Evolutionary conservation across 2,329 filamentous ascomycete genomes (phyloP).

Genomic region (Beauveria pseudobassiana): DNA sequence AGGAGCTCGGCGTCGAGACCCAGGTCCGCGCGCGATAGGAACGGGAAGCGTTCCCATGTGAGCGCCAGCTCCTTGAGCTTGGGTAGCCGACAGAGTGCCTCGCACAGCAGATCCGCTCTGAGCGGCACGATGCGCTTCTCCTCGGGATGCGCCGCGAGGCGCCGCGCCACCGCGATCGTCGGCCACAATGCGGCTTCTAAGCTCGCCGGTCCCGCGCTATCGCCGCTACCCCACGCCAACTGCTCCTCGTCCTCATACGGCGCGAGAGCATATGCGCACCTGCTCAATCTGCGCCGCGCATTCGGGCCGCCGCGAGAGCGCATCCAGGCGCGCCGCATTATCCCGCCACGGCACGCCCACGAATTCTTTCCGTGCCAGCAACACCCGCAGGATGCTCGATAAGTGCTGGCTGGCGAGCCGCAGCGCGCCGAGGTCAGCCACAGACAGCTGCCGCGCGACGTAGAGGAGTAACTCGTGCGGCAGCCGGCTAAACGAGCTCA

Average conservation of each 20-base stretch:
- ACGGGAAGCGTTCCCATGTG: neutral
- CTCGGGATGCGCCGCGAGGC: neutral
- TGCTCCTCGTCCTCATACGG: slow-evolving; percentile 6
- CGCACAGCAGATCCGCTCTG: neutral
- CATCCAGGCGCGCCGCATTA: slow-evolving; percentile 36
- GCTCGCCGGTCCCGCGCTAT: neutral
- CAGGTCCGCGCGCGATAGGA: neutral
- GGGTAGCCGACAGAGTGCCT: neutral
- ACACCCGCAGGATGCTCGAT: slow-evolving; percentile 36
- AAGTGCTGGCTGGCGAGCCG: slow-evolving; percentile 31
- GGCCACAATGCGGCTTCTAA: neutral
- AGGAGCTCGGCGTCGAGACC: neutral
- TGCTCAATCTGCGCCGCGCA: slow-evolving; percentile 32
- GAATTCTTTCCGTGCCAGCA: slow-evolving; percentile 34
- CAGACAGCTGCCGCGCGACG: slow-evolving; percentile 35
- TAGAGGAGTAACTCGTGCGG: slow-evolving; percentile 34
- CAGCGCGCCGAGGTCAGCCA: slow-evolving; percentile 30
- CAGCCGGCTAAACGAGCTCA: slow-evolving; percentile 15
- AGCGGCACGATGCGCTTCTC: neutral
- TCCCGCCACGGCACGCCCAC: slow-evolving; percentile 36
- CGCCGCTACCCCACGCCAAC: neutral
- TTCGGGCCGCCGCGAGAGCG: slow-evolving; percentile 35
- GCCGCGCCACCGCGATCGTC: neutral
- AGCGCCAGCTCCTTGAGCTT: slow-evolving; percentile 3
- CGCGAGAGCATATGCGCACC: neutral